These are phyloP conservation scores for Ophiostoma fasciatum DNA, from an alignment of 2,329 filamentous ascomycete genomes.

Conservation along the genomic window DNA sequence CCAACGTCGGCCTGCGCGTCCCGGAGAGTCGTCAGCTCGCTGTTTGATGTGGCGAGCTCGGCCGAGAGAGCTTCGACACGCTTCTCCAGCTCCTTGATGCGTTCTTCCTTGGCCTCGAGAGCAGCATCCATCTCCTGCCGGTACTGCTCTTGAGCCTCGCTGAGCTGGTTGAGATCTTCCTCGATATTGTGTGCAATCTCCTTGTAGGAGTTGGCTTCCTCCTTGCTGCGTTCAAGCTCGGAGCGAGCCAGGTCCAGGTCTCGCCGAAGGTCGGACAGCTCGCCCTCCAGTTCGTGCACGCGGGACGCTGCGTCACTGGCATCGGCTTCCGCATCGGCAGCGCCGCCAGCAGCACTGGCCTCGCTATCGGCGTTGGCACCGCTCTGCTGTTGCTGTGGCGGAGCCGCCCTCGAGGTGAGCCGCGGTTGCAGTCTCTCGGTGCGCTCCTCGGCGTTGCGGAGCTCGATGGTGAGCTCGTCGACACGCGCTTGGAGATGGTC, in stretches of 20 bases:
- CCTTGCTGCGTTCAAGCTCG: conserved; percentile 68
- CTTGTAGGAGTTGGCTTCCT: conserved; percentile 76
- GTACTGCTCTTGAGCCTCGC: conserved; percentile 71
- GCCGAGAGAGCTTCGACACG: conserved; percentile 69
- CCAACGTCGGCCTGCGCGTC: conserved; percentile 64
- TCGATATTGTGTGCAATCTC: conserved; percentile 76
- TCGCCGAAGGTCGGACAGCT: conserved; percentile 74
- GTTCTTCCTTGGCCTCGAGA: conserved; percentile 62
- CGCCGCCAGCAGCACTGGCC: no score
- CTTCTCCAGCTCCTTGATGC: conserved; percentile 68
- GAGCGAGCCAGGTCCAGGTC: conserved; percentile 68
- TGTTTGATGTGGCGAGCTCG: conserved; percentile 70
- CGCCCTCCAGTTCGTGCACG: conserved; percentile 66
- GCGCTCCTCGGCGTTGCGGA: conserved; percentile 80
- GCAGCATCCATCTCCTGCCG: conserved; percentile 69
- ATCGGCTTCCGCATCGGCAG: conserved; percentile 29
- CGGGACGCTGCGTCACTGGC: conserved; percentile 29
- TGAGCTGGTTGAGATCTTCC: conserved; percentile 68
- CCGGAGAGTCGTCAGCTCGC: conserved; percentile 64
- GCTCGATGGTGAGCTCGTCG: conserved; percentile 75
- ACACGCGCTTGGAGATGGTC: conserved; percentile 83
- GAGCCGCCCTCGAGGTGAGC: no score
- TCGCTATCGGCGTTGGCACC: conserved; percentile 22
- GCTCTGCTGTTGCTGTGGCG: conserved; percentile 27
- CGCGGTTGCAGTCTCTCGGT: conserved; percentile 68